Percentiles rank a stretch among this genome's conserved stretches.
Conservation (phyloP, 2,329 filamentous ascomycete species). For the Parastagonospora avenae region DNA sequence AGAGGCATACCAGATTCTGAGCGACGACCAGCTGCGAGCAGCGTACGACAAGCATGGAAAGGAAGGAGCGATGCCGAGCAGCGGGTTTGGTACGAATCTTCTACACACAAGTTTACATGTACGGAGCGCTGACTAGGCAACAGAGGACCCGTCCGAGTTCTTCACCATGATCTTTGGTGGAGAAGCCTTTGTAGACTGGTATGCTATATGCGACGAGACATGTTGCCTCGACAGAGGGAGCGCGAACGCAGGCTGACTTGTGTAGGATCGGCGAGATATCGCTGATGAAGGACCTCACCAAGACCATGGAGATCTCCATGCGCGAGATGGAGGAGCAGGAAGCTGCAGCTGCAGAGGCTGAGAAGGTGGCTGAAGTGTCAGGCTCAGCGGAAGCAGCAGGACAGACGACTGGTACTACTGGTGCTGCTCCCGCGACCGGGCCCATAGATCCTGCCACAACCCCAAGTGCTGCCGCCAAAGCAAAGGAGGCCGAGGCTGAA, state of each 20-base stretch:
- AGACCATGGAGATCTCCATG: slow-evolving; percentile 98
- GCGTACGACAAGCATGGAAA: slow-evolving; percentile 98
- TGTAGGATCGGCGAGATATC: slow-evolving; percentile 90
- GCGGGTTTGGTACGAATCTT: slow-evolving; percentile 73
- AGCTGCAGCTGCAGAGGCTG: slow-evolving; percentile 55
- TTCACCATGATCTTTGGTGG: slow-evolving; percentile 98
- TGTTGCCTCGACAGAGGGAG: neutral
- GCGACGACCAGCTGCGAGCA: slow-evolving; percentile 82
- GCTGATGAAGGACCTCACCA: slow-evolving; percentile 96
- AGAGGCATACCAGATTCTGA: slow-evolving; percentile 80
- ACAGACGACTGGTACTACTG: slow-evolving; percentile 18
- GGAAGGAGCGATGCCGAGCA: slow-evolving; percentile 86
- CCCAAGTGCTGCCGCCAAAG: slow-evolving; percentile 47
- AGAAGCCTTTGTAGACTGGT: slow-evolving; percentile 89
- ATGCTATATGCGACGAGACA: slow-evolving; percentile 6
- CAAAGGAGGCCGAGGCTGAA: slow-evolving; percentile 49
- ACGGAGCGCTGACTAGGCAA: slow-evolving; percentile 23
- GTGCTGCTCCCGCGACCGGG: slow-evolving; percentile 8
- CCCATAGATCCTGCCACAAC: slow-evolving; percentile 10
- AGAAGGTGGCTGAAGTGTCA: slow-evolving; percentile 10
- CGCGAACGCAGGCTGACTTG: slow-evolving; percentile 8
- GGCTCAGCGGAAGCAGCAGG: slow-evolving; percentile 22
- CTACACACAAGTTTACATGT: neutral
- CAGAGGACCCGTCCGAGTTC: slow-evolving; percentile 92
- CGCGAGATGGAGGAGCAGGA: slow-evolving; percentile 75